Base-by-base conservation (phyloP, 768 basidiomycete genomes). In the Auriculariales sp. region DNA sequence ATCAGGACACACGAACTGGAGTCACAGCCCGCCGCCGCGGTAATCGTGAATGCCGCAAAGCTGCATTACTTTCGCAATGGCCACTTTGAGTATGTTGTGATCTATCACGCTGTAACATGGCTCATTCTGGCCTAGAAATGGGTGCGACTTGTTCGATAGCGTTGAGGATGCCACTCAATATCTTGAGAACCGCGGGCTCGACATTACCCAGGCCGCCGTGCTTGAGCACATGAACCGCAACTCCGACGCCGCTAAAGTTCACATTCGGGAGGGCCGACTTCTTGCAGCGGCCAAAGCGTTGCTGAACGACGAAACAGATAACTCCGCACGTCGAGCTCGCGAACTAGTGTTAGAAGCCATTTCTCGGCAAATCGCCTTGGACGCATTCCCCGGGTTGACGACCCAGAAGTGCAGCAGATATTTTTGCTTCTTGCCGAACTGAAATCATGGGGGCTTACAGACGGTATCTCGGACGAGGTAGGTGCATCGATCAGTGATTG, bases 141-240 rank as follows among this genome's bases (percentile, higher is more conserved):
- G 69, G 22, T 48, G 62, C 49, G 54, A 61, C 6, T 57, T 83
- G 2, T 84, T 84, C 51, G 52, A 64, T 0, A 64, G 69, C 1
- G 61, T 68, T 1, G 73, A 82, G 22, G 75, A 79, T 17, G 67
- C 68, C 17, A 54, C 79, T 15, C 69, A 72, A 33, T 84, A 76
- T 51, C 65, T 79, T 15, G 71, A 79, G 48, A 68, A 75, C 3
- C 68, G 69, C 36, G 72, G 71, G 32, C 61, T 83, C 6, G 73
- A 77, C 54, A 51, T 66, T 11, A 70, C 74, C 4, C 73, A 66
- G 5, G 71, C 72, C 0, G 58, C 61, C 0, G 54, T 81, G 7
- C 62, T 79, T 14, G 64, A 67, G 27, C 60, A 62, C 3, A 63
- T 70, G 9, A 69, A 67, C 14, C 64, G 66, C 53, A 66, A 61